Base-by-base conservation (phyloP, 805 yeast species). In the Ogataea chonburiensis region DNA sequence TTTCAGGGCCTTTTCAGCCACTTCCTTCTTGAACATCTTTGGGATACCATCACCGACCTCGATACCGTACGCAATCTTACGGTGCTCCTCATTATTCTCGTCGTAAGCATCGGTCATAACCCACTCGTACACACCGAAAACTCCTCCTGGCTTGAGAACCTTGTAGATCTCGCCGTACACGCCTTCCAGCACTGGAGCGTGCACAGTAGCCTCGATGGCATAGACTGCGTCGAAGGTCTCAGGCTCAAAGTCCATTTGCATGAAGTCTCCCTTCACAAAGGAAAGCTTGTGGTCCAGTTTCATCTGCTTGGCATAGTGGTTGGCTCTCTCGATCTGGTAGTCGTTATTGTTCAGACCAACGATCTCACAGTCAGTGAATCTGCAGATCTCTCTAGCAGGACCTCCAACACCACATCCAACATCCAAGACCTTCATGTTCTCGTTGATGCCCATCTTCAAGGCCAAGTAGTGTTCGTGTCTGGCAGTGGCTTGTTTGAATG, bases 391-490 rank as follows among this genome's bases (percentile, higher is more conserved):
- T 65, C 97, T 83, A 15, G 96, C 97, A 55, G 98, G 98, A 27
- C 98, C 98, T 60, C 98, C 98, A 54, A 91, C 96, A 73, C 98
- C 98, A 71, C 98, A 93, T 31, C 98, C 98, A 40, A 91, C 98
- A 61, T 91, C 98, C 52, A 91, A 74, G 12, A 91, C 98, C 57
- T 81, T 79, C 86, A 84, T 85, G 52, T 79, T 75, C 52, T 80
- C 84, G 52, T 71, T 64, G 54, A 91, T 71, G 45, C 84, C 84
- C 75, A 89, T 88, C 69, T 85, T 81, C 63, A 73, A 68, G 26
- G 98, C 98, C 51, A 91, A 70, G 66, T 76, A 93, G 67, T 93
- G 98, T 70, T 91, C 98, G 64, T 91, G 98, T 71, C 95, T 81
- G 24, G 98, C 98, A 49, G 86, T 80, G 27, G 97, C 95, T 66